Base-by-base conservation (phyloP, 345 rosid species). In the Gossypium longicalyx region DNA sequence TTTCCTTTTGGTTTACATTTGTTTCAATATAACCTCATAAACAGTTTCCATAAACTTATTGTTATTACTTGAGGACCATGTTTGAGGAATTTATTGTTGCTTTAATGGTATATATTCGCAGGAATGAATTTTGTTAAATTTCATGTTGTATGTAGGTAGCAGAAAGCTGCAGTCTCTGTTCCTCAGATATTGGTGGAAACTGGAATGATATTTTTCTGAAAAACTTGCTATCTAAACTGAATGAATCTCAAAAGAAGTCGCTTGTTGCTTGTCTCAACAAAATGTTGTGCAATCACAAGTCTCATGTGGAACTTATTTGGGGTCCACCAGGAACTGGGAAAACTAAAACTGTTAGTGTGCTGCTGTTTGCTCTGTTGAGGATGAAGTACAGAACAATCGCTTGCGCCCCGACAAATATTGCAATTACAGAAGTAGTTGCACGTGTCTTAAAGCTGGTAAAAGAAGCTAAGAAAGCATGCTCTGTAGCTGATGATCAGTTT, bases 241-340 rank as follows among this genome's bases (percentile, higher is more conserved):
- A 88, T 73, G 72, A 77, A 22, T 83, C 80, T 38, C 91, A 88
- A 66, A 27, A 12, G 1, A 54, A 71, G 15, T 85, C 86, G 7
- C 49, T 82, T 19, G 56, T 49, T 7, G 53, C 64, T 17, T 81
- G 86, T 45, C 82, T 86, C 54, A 6, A 9, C 43, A 78, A 64
- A 71, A 19, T 65, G 17, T 34, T 48, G 17, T 81, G 83, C 73
- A 43, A 62, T 25, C 85, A 86, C 71, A 73, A 56, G 77, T 63
- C 79, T 3, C 12, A 54, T 15, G 78, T 88, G 48, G 80, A 83
- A 64, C 83, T 86, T 23, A 75, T 88, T 27, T 84, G 88, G 89
- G 91, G 91, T 7, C 88, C 87, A 1, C 87, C 88, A 0, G 91
- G 91, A 61, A 86, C 91, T 4, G 91, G 91, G 49, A 87, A 87